Percentiles rank a stretch among this genome's conserved stretches.
Conservation (phyloP, 495 filamentous ascomycete species). For the Barbatosphaeria neglecta region DNA sequence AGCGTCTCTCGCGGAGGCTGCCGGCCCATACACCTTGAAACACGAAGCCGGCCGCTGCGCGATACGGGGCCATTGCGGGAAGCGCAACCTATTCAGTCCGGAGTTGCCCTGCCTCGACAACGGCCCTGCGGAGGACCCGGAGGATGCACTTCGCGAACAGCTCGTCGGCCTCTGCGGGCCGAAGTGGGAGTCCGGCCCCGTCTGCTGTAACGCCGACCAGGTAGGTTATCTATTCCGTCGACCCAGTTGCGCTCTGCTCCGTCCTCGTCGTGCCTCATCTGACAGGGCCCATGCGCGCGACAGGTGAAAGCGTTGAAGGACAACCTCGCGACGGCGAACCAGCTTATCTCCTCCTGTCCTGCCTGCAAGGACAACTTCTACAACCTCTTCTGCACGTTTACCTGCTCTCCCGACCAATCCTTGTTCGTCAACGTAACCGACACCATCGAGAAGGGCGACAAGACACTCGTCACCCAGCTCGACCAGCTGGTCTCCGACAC, state of each 20-base stretch:
- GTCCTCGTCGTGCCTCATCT: neutral
- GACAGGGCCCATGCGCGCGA: neutral
- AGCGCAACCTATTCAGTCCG: slow-evolving; percentile 73
- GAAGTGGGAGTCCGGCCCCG: slow-evolving; percentile 67
- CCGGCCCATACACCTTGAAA: slow-evolving; percentile 38
- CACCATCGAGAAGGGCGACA: slow-evolving; percentile 52
- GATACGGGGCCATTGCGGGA: slow-evolving; percentile 82
- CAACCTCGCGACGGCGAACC: slow-evolving; percentile 77
- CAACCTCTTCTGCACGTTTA: slow-evolving; percentile 95
- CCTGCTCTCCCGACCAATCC: slow-evolving; percentile 92
- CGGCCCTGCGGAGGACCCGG: slow-evolving; percentile 62
- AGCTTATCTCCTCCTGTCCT: slow-evolving; percentile 82
- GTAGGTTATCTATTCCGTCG: slow-evolving; percentile 28
- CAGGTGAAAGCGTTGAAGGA: slow-evolving; percentile 65
- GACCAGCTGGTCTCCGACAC: slow-evolving; percentile 81
- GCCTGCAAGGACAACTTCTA: slow-evolving; percentile 96
- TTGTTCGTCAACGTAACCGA: slow-evolving; percentile 89
- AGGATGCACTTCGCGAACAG: slow-evolving; percentile 54
- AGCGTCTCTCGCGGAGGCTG: slow-evolving; percentile 14
- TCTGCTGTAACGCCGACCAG: slow-evolving; percentile 80
- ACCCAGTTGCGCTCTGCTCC: too few species aligned
- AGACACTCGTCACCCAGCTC: slow-evolving; percentile 70
- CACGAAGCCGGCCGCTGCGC: slow-evolving; percentile 89
- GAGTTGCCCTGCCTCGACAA: slow-evolving; percentile 94
- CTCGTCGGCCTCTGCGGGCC: slow-evolving; percentile 76